Base-by-base conservation (phyloP, 345 rosid species). In the Melaleuca alternifolia region DNA sequence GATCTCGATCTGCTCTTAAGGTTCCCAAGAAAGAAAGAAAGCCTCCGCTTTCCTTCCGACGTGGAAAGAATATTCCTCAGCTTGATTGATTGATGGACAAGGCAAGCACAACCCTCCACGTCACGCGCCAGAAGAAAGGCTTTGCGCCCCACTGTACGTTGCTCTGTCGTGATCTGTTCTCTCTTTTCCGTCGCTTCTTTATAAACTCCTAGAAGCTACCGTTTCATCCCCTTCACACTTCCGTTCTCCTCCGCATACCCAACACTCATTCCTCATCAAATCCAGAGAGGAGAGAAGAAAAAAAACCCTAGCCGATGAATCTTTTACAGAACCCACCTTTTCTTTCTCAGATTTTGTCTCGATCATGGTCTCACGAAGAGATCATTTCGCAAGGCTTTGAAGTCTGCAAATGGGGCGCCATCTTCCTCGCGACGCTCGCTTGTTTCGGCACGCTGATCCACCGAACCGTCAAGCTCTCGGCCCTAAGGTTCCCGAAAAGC, bases 391-490 rank as follows among this genome's bases (percentile, higher is more conserved):
- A 87, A 15, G 89, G 92, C 54, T 91, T 87, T 86, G 88, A 87
- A 79, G 89, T 94, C 44, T 93, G 91, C 91, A 96, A 92, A 90
- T 95, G 97, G 98, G 94, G 94, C 16, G 93, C 94, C 86, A 87
- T 96, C 54, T 84, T 94, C 46, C 88, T 95, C 33, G 96, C 98
- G 51, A 75, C 95, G 1, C 59, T 93, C 52, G 98, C 97, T 84
- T 92, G 95, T 11, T 86, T 95, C 86, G 87, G 94, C 26, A 83
- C 95, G 54, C 85, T 97, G 37, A 59, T 91, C 81, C 87, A 85
- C 51, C 89, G 90, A 83, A 46, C 37, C 46, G 48, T 71, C 48
- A 71, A 18, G 79, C 11, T 71, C 21, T 18, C 48, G 48, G 12
- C 24, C 48, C 51, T 95, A 88, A 94, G 91, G 87, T 18, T 85